Evolutionary conservation across 73 alveolate genomes (phyloP).

Genomic region (Paramecium biaurelia): DNA sequence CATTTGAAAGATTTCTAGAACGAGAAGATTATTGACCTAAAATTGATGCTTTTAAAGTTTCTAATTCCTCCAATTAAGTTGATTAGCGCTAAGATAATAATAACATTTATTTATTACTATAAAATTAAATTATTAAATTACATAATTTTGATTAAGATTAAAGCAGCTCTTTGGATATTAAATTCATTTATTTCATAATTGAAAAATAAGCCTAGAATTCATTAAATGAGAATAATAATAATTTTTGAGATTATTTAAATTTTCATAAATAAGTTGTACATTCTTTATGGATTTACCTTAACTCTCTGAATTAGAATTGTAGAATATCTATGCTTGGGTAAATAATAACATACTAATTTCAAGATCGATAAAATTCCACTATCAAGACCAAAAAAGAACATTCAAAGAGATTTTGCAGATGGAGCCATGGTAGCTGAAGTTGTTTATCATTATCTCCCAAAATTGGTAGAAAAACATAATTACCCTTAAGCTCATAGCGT

Average conservation of each 20-base stretch:
- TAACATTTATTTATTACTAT: background rate
- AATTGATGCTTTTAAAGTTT: background rate
- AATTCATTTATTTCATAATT: background rate
- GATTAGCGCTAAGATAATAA: background rate
- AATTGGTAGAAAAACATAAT: slow-evolving; percentile 85
- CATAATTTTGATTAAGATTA: background rate
- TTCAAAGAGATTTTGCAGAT: slow-evolving; percentile 96
- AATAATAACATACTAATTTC: background rate
- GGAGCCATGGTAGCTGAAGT: slow-evolving; percentile 92
- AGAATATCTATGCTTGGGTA: slow-evolving; percentile 20
- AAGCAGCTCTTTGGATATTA: background rate
- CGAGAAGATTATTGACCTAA: background rate
- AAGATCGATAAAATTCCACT: slow-evolving; percentile 23
- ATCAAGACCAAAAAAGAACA: slow-evolving; percentile 88
- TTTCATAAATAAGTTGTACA: background rate
- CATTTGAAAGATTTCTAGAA: background rate
- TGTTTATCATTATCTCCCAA: slow-evolving; percentile 81
- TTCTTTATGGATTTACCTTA: background rate
- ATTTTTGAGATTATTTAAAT: background rate
- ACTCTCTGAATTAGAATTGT: background rate
- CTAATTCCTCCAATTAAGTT: background rate
- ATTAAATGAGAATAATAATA: background rate
- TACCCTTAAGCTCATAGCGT: slow-evolving; percentile 72
- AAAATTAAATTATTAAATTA: background rate
- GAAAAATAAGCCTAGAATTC: background rate